Conservation (phyloP, 352 stramenopile species). For the Globisporangium camurandrum region DNA sequence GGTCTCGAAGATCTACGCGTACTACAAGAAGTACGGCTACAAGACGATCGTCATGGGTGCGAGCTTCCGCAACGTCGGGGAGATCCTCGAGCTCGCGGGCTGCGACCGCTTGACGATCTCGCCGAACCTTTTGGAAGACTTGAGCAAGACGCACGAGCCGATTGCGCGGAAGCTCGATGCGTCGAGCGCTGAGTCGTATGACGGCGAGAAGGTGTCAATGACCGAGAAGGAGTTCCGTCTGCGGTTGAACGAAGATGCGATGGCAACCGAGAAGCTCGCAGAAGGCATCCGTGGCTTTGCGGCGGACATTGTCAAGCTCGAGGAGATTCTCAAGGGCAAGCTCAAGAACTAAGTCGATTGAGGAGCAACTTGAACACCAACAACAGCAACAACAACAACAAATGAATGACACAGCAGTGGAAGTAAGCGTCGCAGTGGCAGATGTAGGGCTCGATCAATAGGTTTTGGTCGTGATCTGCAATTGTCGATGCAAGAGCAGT, state of each 20-base stretch:
- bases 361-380: too few species aligned
- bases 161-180: conserved; percentile 82
- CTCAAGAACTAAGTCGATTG: conserved; percentile 62
- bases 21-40: conserved; percentile 98
- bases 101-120: conserved; percentile 98
- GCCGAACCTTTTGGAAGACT: conserved; percentile 89
- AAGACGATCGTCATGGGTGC: conserved; percentile 95
- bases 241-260: conserved; percentile 97
- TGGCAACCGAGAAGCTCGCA: conserved; percentile 96
- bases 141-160: conserved; percentile 69
- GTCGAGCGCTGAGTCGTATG: conserved; percentile 69
- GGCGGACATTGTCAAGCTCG: conserved; percentile 97
- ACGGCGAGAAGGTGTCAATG: conserved; percentile 72
- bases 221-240: conserved; percentile 95
- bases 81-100: conserved; percentile 96
- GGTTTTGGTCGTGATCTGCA: too few species aligned
- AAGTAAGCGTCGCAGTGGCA: too few species aligned
- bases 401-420: too few species aligned
- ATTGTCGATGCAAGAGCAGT: too few species aligned
- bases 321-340: conserved; percentile 96
- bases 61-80: conserved; percentile 94
- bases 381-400: too few species aligned
- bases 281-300: conserved; percentile 97
- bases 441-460: too few species aligned
- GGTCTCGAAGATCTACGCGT: conserved; percentile 96